A percentile compares a stretch with the other conserved stretches of the same genome.
These are phyloP conservation scores for Salix koriyanagi DNA, from an alignment of 345 rosid genomes.

Conservation along the genomic window DNA sequence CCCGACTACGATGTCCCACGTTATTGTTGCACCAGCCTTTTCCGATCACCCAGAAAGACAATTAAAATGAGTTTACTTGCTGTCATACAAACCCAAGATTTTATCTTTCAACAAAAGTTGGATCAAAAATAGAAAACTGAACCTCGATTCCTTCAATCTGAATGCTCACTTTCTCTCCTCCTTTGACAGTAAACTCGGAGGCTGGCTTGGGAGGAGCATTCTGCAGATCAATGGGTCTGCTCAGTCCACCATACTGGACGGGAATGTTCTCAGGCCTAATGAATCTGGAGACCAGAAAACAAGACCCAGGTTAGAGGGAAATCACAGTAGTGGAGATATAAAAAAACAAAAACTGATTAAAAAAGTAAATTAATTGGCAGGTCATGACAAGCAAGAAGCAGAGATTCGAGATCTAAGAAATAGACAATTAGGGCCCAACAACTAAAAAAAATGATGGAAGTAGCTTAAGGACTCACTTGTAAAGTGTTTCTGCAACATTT, in stretches of 20 bases:
- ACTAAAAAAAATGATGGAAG: no score
- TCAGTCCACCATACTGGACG: slow-evolving; percentile 84
- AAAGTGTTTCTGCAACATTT: slow-evolving; percentile 82
- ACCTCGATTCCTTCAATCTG: slow-evolving; percentile 99
- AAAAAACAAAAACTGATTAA: not conserved
- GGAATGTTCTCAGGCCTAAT: slow-evolving; percentile 90
- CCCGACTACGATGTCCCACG: slow-evolving; percentile 96
- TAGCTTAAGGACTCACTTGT: slow-evolving; percentile 49
- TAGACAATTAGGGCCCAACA: not conserved
- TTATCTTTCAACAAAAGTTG: no score
- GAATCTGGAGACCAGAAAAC: slow-evolving; percentile 43
- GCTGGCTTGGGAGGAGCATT: slow-evolving; percentile 75
- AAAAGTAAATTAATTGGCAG: not conserved
- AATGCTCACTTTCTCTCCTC: slow-evolving; percentile 95
- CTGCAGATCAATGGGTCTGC: slow-evolving; percentile 59
- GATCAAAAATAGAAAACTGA: not conserved
- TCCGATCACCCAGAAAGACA: no score
- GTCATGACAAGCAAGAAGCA: not conserved
- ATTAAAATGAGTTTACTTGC: no score
- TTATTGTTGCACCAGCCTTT: slow-evolving; percentile 79
- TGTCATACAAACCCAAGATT: not conserved
- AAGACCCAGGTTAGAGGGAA: not conserved
- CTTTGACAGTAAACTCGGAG: slow-evolving; percentile 83
- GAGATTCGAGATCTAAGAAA: not conserved
- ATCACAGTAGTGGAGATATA: no score